These are phyloP conservation scores for Picea glauca DNA, from an alignment of 75 land plant genomes.

Conservation along the genomic window DNA sequence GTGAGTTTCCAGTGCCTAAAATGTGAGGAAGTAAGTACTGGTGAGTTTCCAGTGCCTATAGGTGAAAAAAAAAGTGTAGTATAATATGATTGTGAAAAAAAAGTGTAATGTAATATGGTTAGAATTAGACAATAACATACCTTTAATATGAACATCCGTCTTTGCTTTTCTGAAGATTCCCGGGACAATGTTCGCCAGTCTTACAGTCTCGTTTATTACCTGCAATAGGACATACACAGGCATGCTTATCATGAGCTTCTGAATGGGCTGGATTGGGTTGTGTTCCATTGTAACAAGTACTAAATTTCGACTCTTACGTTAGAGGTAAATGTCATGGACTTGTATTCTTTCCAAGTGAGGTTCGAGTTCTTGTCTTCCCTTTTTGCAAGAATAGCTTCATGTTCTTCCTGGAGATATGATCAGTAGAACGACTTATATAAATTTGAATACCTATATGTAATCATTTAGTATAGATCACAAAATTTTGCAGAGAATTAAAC, in stretches of 20 bases:
- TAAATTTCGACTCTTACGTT: constrained; percentile 23
- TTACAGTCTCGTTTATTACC: constrained; percentile 66
- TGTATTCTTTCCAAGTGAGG: constrained; percentile 85
- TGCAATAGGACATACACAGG: constrained; percentile 11
- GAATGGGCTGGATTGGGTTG: no score
- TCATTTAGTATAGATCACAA: no score
- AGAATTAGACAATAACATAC: constrained; percentile 14
- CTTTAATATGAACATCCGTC: constrained; percentile 51
- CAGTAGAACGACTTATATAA: no score
- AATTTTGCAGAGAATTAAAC: no score
- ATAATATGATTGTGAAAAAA: background rate
- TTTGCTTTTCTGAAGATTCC: constrained; percentile 61
- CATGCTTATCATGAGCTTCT: no score
- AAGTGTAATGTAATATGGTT: background rate
- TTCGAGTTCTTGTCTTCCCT: constrained; percentile 39
- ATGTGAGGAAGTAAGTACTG: no score
- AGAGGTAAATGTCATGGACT: constrained; percentile 73
- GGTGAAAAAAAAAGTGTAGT: no score
- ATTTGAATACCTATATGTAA: no score
- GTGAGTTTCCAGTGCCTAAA: no score
- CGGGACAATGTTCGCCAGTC: constrained; percentile 75
- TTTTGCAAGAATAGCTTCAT: constrained; percentile 39
- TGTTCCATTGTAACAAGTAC: no score
- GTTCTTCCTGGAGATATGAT: constrained; percentile 42
- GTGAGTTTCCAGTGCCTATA: no score